These are phyloP conservation scores for Arthrobotrys musiformis DNA, from an alignment of 2,329 filamentous ascomycete genomes.

Conservation along the genomic window DNA sequence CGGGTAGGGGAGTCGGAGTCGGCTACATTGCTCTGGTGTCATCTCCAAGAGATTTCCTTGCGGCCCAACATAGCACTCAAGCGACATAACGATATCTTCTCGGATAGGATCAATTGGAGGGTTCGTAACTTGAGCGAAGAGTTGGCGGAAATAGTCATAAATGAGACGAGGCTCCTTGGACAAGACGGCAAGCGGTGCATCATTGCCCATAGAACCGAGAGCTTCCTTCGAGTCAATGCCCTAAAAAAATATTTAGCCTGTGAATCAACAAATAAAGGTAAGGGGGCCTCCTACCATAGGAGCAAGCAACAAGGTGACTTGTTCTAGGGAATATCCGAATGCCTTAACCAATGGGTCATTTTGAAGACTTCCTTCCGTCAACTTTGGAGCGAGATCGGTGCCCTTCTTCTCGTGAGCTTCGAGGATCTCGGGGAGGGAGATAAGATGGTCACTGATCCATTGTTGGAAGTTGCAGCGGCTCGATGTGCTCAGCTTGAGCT, in stretches of 20 bases:
- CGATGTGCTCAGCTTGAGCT: slow-evolving; percentile 90
- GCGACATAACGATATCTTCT: slow-evolving; percentile 97
- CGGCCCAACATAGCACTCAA: slow-evolving; percentile 94
- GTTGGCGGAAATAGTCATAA: slow-evolving; percentile 96
- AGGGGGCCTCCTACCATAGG: slow-evolving; percentile 72
- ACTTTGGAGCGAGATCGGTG: slow-evolving; percentile 73
- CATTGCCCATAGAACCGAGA: slow-evolving; percentile 96
- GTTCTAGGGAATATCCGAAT: slow-evolving; percentile 94
- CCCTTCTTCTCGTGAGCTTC: slow-evolving; percentile 69
- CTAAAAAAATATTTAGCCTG: slow-evolving; percentile 38
- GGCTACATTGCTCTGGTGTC: slow-evolving; percentile 86
- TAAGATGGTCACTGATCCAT: slow-evolving; percentile 86
- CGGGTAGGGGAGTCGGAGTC: slow-evolving; percentile 86
- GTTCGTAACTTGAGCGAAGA: slow-evolving; percentile 98
- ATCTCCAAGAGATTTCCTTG: slow-evolving; percentile 96
- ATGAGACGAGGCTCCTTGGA: slow-evolving; percentile 88
- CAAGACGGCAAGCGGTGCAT: slow-evolving; percentile 89
- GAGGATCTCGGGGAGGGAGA: slow-evolving; percentile 81
- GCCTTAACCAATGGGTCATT: slow-evolving; percentile 85
- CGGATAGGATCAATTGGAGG: slow-evolving; percentile 96
- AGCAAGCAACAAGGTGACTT: slow-evolving; percentile 88
- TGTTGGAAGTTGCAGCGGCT: slow-evolving; percentile 84
- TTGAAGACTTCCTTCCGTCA: slow-evolving; percentile 78
- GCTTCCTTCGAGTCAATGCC: slow-evolving; percentile 97
- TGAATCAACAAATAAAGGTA: not conserved